Percentiles rank a stretch among this genome's conserved stretches.
phyloP scores from a whole-genome alignment of 768 basidiomycete species.

The Tulasnella sp. region DNA sequence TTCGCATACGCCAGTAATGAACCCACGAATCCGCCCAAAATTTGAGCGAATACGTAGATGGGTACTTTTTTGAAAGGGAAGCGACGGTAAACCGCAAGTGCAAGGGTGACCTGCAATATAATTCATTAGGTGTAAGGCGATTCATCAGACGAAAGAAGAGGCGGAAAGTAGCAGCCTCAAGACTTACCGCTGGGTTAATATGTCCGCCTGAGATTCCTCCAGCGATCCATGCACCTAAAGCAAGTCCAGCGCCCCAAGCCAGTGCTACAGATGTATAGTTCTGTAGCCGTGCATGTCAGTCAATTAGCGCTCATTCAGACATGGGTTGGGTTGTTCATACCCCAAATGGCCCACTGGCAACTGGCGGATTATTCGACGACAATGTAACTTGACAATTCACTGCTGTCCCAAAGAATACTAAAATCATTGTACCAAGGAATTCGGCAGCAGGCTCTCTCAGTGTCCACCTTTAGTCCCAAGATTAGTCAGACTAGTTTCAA shows the following conservation, averaged over 20 bases:
- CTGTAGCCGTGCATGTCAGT: too few relatives aligned
- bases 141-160: too few relatives aligned
- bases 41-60: conserved; percentile 55
- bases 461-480: too few relatives aligned
- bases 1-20: conserved; percentile 48
- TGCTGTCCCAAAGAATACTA: conserved; percentile 11
- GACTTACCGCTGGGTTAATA: conserved; percentile 17
- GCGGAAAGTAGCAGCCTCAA: neutral
- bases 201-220: conserved; percentile 12
- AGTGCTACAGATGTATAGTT: neutral
- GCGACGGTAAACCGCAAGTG: conserved; percentile 14
- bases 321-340: too few relatives aligned
- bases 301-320: too few relatives aligned
- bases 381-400: conserved; percentile 12
- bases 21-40: conserved; percentile 52
- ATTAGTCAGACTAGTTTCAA: too few relatives aligned
- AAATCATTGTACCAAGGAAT: conserved; percentile 11
- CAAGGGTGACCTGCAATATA: conserved; percentile 11
- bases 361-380: too few relatives aligned
- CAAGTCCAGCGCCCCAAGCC: conserved; percentile 15
- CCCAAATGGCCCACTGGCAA: too few relatives aligned
- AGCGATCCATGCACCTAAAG: conserved; percentile 16
- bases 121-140: neutral
- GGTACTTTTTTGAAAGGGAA: conserved; percentile 19
- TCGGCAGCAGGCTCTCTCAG: conserved; percentile 11